Base-by-base conservation (phyloP, 192 early-diverging fungal genomes). In the Dissophora globulifera region DNA sequence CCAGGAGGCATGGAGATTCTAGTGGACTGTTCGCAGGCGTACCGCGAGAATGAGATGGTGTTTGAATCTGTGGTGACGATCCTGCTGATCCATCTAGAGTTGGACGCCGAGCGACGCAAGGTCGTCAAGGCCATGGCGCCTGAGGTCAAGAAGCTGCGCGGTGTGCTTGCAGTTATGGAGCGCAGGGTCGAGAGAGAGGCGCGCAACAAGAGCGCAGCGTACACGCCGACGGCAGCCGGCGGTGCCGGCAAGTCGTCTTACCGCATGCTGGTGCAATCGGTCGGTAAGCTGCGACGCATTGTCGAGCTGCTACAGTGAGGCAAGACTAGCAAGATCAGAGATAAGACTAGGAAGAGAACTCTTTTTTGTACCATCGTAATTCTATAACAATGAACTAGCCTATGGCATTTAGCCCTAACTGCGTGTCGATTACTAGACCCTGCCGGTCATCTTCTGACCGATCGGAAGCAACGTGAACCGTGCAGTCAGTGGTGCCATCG, bases 401-500 rank as follows among this genome's bases (percentile, higher is more conserved):
- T n/a, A n/a, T n/a, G n/a, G n/a, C n/a, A n/a, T n/a, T n/a, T n/a
- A n/a, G n/a, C n/a, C n/a, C n/a, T n/a, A n/a, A n/a, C n/a, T n/a
- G n/a, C n/a, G n/a, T n/a, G n/a, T n/a, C n/a, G n/a, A n/a, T n/a
- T n/a, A n/a, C n/a, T n/a, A n/a, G n/a, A 64, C 51, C 1, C 71
- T 19, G 15, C 71, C 71, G 29, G 63, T 57, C 50, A 75, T 75
- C 16, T 66, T 65, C 32, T 87, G 85, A 4, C 83, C 82, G 35
- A 87, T 82, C n/a, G 85, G 86, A 12, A 89, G 67, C 13, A 90
- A 57, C 13, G 83, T 84, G 62, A 90, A 90, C 6, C 89, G 81
- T 33, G 87, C 67, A 5, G 79, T 63, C 42, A 82, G 71, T 0
- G 82, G 53, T 8, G 84, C 87, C 29, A 90, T 62, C 10, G 88